Percentiles rank a stretch among this genome's conserved stretches.
Conservation (phyloP, 2,329 filamentous ascomycete species). For the Balansia obtecta region DNA sequence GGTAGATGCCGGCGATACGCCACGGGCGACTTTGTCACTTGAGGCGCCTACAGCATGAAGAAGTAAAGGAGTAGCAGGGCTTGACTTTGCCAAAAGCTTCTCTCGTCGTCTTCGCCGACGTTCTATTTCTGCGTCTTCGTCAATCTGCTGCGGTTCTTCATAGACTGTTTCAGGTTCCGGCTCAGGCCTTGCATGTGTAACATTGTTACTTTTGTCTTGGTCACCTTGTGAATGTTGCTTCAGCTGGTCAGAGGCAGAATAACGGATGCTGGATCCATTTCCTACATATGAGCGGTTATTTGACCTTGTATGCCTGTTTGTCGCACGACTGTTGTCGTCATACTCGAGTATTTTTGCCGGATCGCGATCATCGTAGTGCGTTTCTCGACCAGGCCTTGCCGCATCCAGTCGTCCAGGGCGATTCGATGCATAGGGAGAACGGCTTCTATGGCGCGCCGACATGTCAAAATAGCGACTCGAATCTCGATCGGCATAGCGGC, state of each 20-base stretch:
- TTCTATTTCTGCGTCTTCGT: conserved; percentile 75
- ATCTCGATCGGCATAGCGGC: conserved; percentile 24
- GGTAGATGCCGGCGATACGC: conserved; percentile 40
- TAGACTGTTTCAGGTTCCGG: conserved; percentile 27
- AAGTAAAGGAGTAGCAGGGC: conserved; percentile 59
- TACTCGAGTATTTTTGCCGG: conserved; percentile 5
- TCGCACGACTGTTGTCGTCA: conserved; percentile 3
- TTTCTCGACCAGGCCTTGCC: conserved; percentile 20
- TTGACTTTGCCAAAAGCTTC: conserved; percentile 74
- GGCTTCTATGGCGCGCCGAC: conserved; percentile 41
- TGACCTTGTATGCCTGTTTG: conserved; percentile 41
- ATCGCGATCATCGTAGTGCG: conserved; percentile 6
- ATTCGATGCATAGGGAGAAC: conserved; percentile 32
- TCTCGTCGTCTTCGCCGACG: conserved; percentile 74
- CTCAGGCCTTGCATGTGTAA: conserved; percentile 9
- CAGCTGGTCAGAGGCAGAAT: conserved; percentile 56
- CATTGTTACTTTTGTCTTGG: conserved; percentile 9
- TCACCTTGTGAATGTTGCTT: conserved; percentile 26
- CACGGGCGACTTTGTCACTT: conserved; percentile 41
- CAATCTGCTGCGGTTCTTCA: conserved; percentile 48
- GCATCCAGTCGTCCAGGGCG: conserved; percentile 24
- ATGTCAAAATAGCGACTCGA: conserved; percentile 30
- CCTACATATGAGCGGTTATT: conserved; percentile 50
- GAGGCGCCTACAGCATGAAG: conserved; percentile 60
- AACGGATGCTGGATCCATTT: conserved; percentile 45